A percentile compares a stretch with the other conserved stretches of the same genome.
phyloP scores from a whole-genome alignment of 2,329 filamentous ascomycete species.

The Fusarium proliferatum region DNA sequence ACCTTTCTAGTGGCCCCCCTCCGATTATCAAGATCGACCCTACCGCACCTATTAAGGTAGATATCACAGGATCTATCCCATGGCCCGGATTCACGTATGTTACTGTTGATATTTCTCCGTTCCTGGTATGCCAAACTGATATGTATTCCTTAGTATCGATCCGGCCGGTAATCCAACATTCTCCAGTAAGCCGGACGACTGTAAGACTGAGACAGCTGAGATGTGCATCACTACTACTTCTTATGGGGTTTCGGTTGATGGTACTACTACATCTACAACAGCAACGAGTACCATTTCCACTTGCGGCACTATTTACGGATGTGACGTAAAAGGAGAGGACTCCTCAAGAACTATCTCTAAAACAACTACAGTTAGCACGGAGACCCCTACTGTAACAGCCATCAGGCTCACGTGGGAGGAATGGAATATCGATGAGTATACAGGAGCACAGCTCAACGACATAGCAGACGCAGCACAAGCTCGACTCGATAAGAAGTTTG shows the following conservation, averaged over 20 bases:
- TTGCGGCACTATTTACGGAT: background rate
- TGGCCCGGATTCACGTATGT: background rate
- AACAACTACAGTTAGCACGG: background rate
- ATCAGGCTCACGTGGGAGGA: background rate
- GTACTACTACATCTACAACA: background rate
- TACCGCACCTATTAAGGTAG: background rate
- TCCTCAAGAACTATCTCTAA: background rate
- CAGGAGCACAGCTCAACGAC: background rate
- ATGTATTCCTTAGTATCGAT: background rate
- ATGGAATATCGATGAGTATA: background rate
- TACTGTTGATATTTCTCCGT: fast-evolving
- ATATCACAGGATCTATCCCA: background rate
- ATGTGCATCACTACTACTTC: background rate
- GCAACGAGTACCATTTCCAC: background rate
- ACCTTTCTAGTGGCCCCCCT: background rate
- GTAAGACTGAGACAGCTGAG: background rate
- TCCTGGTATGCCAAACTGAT: background rate
- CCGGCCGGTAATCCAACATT: background rate
- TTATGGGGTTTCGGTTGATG: background rate
- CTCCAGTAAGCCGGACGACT: background rate
- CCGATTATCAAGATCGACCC: background rate
- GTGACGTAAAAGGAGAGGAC: background rate
- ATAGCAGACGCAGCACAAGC: background rate
- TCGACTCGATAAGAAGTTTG: background rate
- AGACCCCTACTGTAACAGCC: background rate